phyloP scores from a whole-genome alignment of 768 basidiomycete species.

The Artomyces pyxidatus region DNA sequence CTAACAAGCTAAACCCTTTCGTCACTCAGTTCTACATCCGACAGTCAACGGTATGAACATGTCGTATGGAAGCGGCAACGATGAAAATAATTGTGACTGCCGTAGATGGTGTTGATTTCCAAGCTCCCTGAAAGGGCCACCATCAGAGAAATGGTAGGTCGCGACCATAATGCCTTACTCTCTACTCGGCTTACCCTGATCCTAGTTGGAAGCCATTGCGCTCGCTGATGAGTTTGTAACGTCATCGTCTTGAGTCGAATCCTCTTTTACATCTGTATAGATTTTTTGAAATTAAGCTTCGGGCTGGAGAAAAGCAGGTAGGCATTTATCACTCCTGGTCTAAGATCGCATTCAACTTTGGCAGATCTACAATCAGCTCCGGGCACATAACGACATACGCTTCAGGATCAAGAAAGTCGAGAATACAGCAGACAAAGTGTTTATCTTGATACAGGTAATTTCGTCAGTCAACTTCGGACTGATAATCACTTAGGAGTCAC shows the following conservation, averaged over 20 bases:
- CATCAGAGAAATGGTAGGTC: slow-evolving; percentile 57
- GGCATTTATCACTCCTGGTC: not conserved
- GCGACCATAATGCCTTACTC: no score
- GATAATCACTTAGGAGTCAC: slow-evolving; percentile 7
- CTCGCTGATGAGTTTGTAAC: slow-evolving; percentile 19
- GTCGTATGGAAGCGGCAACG: slow-evolving; percentile 1
- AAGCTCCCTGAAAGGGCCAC: slow-evolving; percentile 45
- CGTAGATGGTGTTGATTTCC: slow-evolving; percentile 62
- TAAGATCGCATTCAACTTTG: not conserved
- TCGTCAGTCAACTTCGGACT: not conserved
- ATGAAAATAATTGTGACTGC: slow-evolving; percentile 4
- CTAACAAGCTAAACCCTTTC: no score
- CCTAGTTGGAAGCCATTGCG: slow-evolving; percentile 16
- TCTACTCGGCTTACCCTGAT: no score
- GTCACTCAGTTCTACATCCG: slow-evolving; percentile 60
- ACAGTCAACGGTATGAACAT: slow-evolving; percentile 46
- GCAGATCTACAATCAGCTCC: slow-evolving; percentile 58
- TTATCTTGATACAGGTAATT: slow-evolving; percentile 68
- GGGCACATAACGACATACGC: slow-evolving; percentile 69
- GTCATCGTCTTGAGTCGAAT: not conserved
- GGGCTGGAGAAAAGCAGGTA: slow-evolving; percentile 71
- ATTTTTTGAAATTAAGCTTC: slow-evolving; percentile 58
- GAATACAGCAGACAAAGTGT: slow-evolving; percentile 68
- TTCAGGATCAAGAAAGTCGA: slow-evolving; percentile 67
- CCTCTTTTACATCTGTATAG: slow-evolving; percentile 27